Conservation (phyloP, 163 green algal species). For the Prototheca cutis region DNA sequence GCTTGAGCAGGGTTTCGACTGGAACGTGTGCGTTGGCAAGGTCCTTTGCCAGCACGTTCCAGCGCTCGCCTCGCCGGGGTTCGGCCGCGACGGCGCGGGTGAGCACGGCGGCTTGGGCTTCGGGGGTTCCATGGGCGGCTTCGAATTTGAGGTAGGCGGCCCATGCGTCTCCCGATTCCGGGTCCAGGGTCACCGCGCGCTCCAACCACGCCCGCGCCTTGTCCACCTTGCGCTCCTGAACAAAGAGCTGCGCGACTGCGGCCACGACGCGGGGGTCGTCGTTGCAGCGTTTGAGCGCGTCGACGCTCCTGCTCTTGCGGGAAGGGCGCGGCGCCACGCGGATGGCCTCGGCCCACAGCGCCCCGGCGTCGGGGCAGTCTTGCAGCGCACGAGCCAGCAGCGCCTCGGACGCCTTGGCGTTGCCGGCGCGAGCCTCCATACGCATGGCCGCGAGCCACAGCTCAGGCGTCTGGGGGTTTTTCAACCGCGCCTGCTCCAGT, state of each 20-base stretch:
- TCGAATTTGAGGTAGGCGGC: conserved; percentile 68
- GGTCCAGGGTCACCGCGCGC: conserved; percentile 65
- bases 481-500: conserved; percentile 47
- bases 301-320: conserved; percentile 61
- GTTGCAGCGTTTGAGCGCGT: conserved; percentile 89
- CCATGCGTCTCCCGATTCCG: conserved; percentile 83
- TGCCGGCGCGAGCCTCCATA: conserved; percentile 59
- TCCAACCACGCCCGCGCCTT: conserved; percentile 78
- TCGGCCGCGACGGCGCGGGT: conserved; percentile 40
- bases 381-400: conserved; percentile 81
- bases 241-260: conserved; percentile 86
- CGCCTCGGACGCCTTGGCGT: conserved; percentile 63
- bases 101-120: conserved; percentile 42
- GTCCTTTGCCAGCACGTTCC: conserved; percentile 73
- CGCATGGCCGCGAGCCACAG: conserved; percentile 81
- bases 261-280: conserved; percentile 78
- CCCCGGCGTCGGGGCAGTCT: conserved; percentile 56
- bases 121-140: conserved; percentile 57
- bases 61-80: conserved; percentile 86
- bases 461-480: conserved; percentile 55
- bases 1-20: conserved; percentile 55
- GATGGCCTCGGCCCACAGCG: conserved; percentile 82
- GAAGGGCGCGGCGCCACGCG: conserved; percentile 72
- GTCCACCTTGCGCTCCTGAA: conserved; percentile 79
- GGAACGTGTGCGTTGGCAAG: conserved; percentile 51